Conservation (phyloP, 768 basidiomycete species). For the Leccinum ochraceum region DNA sequence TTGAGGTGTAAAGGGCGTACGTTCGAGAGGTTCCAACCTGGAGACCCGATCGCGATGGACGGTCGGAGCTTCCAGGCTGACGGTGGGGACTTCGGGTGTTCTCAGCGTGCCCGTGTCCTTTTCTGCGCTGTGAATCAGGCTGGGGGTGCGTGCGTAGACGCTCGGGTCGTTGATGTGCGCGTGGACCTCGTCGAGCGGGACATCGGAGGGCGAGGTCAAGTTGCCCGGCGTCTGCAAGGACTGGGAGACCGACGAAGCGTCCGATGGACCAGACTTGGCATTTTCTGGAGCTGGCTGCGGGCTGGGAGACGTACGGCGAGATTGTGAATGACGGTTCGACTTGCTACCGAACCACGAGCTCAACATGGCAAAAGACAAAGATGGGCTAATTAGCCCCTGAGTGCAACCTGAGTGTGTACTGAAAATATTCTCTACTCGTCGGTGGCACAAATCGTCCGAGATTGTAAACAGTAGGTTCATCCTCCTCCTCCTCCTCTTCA, state of each 20-base stretch:
- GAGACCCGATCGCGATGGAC: neutral
- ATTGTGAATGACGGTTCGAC: slow-evolving; percentile 26
- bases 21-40: slow-evolving; percentile 1
- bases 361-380: slow-evolving; percentile 24
- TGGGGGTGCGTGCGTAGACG: slow-evolving; percentile 20
- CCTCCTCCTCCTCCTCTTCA: slow-evolving; percentile 19
- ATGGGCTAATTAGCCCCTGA: slow-evolving; percentile 14
- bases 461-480: neutral
- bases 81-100: slow-evolving; percentile 14
- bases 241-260: slow-evolving; percentile 21
- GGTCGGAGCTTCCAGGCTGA: slow-evolving; percentile 8
- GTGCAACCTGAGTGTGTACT: neutral
- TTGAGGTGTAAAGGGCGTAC: slow-evolving; percentile 52
- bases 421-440: slow-evolving; percentile 14
- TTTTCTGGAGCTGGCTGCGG: neutral
- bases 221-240: slow-evolving; percentile 12
- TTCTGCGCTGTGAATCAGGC: slow-evolving; percentile 18
- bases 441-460: slow-evolving; percentile 33
- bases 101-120: slow-evolving; percentile 13
- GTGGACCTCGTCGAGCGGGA: slow-evolving; percentile 25
- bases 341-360: slow-evolving; percentile 33
- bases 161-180: slow-evolving; percentile 28
- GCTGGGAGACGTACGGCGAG: slow-evolving; percentile 8
- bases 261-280: slow-evolving; percentile 10
- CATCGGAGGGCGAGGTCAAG: slow-evolving; percentile 21